Evolutionary conservation across 1,139 yeast species (phyloP).

Genomic region (Saccharomyces hybrid): DNA sequence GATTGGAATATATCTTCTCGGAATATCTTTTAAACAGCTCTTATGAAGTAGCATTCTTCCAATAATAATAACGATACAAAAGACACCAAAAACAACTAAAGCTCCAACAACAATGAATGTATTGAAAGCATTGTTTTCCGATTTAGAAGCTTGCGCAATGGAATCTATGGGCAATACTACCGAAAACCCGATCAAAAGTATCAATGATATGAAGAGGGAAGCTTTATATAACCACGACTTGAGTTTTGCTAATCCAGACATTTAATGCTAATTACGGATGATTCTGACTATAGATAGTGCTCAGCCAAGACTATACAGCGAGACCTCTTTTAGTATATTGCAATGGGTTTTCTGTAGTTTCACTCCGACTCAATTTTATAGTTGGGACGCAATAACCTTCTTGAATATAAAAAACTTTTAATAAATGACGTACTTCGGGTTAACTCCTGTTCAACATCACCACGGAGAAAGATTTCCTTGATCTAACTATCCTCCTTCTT

Average conservation of each 20-base stretch:
- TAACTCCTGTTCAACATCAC: not conserved
- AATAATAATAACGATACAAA: constrained; percentile 41
- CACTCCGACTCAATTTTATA: not conserved
- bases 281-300: not conserved
- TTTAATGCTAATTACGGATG: not conserved
- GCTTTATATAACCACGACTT: constrained; percentile 43
- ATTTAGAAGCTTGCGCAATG: constrained; percentile 53
- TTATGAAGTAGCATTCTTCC: constrained; percentile 53
- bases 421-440: not conserved
- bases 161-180: constrained; percentile 72
- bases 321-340: not conserved
- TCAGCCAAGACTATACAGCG: not conserved
- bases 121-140: constrained; percentile 49
- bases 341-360: not conserved
- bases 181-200: constrained; percentile 49
- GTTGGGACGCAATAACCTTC: not conserved
- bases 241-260: constrained; percentile 6
- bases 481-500: not conserved
- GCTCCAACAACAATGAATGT: constrained; percentile 70
- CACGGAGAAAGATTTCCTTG: not conserved
- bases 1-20: constrained; percentile 62
- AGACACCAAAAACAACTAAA: constrained; percentile 51
- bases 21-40: constrained; percentile 63
- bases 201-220: constrained; percentile 45
- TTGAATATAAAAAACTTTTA: not conserved